These are phyloP conservation scores for Trichosporon sp. DNA, from an alignment of 1,284 basidiomycete genomes.

Conservation along the genomic window DNA sequence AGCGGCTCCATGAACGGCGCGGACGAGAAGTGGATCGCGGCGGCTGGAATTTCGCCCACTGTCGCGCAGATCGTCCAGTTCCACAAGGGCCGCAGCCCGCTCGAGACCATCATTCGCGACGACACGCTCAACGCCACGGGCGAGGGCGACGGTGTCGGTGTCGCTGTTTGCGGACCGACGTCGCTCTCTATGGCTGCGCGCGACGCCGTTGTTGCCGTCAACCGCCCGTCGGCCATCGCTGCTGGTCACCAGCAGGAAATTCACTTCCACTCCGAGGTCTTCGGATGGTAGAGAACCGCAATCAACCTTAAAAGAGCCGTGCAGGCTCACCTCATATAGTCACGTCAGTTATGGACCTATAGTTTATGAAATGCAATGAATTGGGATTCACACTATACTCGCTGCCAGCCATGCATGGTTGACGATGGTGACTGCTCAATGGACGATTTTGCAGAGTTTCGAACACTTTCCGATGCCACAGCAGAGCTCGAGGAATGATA, in stretches of 20 bases:
- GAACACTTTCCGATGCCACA: background rate
- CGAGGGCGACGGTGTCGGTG: constrained; percentile 27
- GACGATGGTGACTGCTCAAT: background rate
- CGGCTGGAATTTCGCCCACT: constrained; percentile 16
- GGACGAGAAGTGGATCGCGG: constrained; percentile 18
- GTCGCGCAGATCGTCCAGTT: constrained; percentile 12
- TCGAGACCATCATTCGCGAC: constrained; percentile 28
- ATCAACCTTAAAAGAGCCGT: background rate
- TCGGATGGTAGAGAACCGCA: constrained; percentile 38
- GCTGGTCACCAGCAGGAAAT: constrained; percentile 36
- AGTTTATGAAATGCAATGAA: constrained; percentile 15
- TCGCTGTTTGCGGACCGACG: constrained; percentile 40
- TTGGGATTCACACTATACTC: background rate
- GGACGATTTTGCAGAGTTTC: background rate
- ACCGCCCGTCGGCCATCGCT: constrained; percentile 30
- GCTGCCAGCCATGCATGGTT: background rate
- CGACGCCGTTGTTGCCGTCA: constrained; percentile 35
- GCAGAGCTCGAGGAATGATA: background rate
- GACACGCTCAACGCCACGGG: constrained; percentile 20
- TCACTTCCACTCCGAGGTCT: constrained; percentile 39
- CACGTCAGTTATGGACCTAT: constrained; percentile 1
- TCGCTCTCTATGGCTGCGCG: constrained; percentile 34
- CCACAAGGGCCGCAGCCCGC: constrained; percentile 27
- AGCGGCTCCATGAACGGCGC: background rate
- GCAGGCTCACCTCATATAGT: constrained; percentile 2